A percentile compares a stretch with the other conserved stretches of the same genome.
Evolutionary conservation across 2,329 filamentous ascomycete species (phyloP).

Genomic region (Lizonia empirigonia): DNA sequence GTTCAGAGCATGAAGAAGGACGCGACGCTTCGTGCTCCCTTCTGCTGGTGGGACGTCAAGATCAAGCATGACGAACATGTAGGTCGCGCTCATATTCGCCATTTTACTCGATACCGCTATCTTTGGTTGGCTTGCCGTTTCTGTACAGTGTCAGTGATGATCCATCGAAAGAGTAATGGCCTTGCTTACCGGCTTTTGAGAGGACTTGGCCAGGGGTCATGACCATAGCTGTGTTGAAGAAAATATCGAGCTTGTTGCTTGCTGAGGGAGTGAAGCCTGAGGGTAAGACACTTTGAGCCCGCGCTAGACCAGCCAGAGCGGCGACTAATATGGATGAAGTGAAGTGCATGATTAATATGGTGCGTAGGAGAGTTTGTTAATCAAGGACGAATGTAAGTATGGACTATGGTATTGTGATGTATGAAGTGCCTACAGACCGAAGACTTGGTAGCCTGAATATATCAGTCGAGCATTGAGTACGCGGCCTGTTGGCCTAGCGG

Average conservation of each 20-base stretch:
- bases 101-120: constrained; percentile 31
- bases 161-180: neutral
- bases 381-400: neutral
- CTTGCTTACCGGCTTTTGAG: constrained; percentile 35
- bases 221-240: constrained; percentile 42
- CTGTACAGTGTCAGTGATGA: constrained; percentile 24
- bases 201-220: constrained; percentile 35
- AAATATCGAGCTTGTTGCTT: constrained; percentile 37
- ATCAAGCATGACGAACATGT: constrained; percentile 46
- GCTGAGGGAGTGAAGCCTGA: constrained; percentile 37
- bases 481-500: constrained; percentile 28
- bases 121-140: constrained; percentile 34
- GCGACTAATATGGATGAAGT: constrained; percentile 30
- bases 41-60: constrained; percentile 40
- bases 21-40: constrained; percentile 33
- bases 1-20: constrained; percentile 42
- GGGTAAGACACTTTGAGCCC: constrained; percentile 39
- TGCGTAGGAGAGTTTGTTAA: neutral
- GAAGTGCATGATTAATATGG: constrained; percentile 31
- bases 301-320: constrained; percentile 31
- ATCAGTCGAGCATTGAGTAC: constrained; percentile 23
- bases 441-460: constrained; percentile 21
- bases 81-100: constrained; percentile 28
- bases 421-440: neutral
- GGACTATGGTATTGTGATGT: neutral